Conservation (phyloP, 140 eudicot species). For the Anethum foeniculum region DNA sequence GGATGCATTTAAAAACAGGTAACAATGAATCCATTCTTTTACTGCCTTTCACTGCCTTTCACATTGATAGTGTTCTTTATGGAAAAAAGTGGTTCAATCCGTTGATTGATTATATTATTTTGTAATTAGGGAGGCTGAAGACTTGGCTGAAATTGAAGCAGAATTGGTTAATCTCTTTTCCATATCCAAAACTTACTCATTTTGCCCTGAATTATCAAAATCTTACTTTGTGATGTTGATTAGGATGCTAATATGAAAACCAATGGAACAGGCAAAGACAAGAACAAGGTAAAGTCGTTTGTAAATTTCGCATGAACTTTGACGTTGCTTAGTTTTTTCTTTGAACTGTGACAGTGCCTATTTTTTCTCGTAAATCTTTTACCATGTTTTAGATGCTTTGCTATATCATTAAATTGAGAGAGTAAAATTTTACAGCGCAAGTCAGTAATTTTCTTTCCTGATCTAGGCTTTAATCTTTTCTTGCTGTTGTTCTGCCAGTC, state of each 20-base stretch:
- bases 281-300: slow-evolving; percentile 43
- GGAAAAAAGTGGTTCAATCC: neutral
- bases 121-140: slow-evolving; percentile 65
- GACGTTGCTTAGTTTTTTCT: neutral
- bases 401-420: neutral
- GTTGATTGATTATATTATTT: slow-evolving; percentile 4
- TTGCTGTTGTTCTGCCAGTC: neutral
- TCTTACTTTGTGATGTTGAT: slow-evolving; percentile 7
- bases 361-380: neutral
- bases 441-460: neutral
- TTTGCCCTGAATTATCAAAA: neutral
- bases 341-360: neutral
- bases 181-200: neutral
- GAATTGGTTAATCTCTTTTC: slow-evolving; percentile 54
- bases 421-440: neutral
- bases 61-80: slow-evolving; percentile 9
- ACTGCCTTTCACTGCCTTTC: neutral
- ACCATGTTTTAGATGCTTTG: neutral
- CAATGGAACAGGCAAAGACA: slow-evolving; percentile 38
- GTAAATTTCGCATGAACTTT: neutral
- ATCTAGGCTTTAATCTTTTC: neutral
- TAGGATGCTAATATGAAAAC: slow-evolving; percentile 76
- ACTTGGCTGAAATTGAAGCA: slow-evolving; percentile 89
- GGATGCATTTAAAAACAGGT: slow-evolving; percentile 87
- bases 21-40: slow-evolving; percentile 7